Evolutionary conservation across 768 basidiomycete species (phyloP).

Genomic region (Amanita rubescens): DNA sequence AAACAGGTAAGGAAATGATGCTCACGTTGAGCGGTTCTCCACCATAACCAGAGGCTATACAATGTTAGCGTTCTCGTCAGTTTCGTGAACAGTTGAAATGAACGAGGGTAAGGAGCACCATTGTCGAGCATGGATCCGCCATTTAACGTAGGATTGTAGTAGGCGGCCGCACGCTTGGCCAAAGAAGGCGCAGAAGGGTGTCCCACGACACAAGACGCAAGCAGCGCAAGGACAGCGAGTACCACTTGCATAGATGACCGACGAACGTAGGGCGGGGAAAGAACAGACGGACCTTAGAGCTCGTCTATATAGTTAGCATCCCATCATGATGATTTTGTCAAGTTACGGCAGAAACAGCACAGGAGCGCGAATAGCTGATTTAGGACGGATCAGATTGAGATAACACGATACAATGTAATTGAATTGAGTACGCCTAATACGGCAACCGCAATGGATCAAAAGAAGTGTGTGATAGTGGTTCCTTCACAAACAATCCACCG

Average conservation of each 20-base stretch:
- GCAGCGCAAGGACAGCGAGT: neutral
- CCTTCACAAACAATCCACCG: too few species aligned
- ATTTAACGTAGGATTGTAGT: constrained; percentile 34
- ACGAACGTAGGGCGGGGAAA: too few species aligned
- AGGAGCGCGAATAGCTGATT: too few species aligned
- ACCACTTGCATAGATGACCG: neutral
- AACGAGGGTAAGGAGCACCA: constrained; percentile 18
- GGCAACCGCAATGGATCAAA: too few species aligned
- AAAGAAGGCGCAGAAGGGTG: neutral
- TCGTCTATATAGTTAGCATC: too few species aligned
- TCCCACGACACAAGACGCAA: neutral
- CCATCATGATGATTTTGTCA: too few species aligned
- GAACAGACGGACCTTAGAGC: too few species aligned
- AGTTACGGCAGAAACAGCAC: too few species aligned
- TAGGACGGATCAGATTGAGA: too few species aligned
- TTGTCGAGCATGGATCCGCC: constrained; percentile 66
- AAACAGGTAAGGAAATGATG: constrained; percentile 23
- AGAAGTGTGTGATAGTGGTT: too few species aligned
- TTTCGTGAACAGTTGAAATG: neutral
- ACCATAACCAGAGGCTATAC: constrained; percentile 24
- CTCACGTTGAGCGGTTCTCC: constrained; percentile 78
- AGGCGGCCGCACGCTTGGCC: constrained; percentile 19
- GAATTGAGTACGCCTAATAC: too few species aligned
- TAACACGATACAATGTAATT: too few species aligned
- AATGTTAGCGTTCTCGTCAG: neutral